These are phyloP conservation scores for Fulvia fulva DNA, from an alignment of 2,329 filamentous ascomycete species.

Conservation along the genomic window DNA sequence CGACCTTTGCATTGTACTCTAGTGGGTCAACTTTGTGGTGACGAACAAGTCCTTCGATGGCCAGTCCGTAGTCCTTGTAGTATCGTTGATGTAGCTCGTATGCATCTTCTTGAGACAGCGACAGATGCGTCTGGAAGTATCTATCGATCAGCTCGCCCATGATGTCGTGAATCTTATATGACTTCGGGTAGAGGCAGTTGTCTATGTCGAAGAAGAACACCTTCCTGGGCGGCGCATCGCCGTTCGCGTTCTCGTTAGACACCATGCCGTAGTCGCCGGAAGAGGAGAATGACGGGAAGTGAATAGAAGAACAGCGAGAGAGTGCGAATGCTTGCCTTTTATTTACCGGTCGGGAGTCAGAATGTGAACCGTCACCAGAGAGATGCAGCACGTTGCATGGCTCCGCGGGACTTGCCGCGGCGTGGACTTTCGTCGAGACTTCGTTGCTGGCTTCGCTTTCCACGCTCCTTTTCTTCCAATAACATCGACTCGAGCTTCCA, in stretches of 20 bases:
- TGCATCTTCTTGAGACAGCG: constrained; percentile 73
- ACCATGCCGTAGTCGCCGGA: constrained; percentile 3
- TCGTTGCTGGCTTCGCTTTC: no score
- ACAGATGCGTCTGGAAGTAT: constrained; percentile 66
- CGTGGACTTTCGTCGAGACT: no score
- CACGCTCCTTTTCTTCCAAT: not conserved
- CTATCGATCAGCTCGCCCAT: constrained; percentile 79
- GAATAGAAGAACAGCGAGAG: not conserved
- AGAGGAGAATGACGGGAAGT: not conserved
- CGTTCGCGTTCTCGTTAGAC: constrained; percentile 9
- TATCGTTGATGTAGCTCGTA: constrained; percentile 82
- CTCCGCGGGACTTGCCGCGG: no score
- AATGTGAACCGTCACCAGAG: no score
- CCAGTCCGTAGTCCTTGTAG: constrained; percentile 94
- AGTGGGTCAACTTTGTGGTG: constrained; percentile 94
- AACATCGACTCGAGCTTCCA: not conserved
- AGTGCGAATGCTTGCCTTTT: not conserved
- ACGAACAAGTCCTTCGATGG: constrained; percentile 87
- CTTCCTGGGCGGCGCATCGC: constrained; percentile 29
- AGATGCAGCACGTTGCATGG: not conserved
- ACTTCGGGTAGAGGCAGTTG: constrained; percentile 88
- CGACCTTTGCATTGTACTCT: constrained; percentile 90
- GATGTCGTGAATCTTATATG: constrained; percentile 73
- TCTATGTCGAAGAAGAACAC: constrained; percentile 89
- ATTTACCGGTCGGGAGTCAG: not conserved